A percentile compares a stretch with the other conserved stretches of the same genome.
phyloP scores from a whole-genome alignment of 805 yeast species.

The Teunomyces gatunensis region DNA sequence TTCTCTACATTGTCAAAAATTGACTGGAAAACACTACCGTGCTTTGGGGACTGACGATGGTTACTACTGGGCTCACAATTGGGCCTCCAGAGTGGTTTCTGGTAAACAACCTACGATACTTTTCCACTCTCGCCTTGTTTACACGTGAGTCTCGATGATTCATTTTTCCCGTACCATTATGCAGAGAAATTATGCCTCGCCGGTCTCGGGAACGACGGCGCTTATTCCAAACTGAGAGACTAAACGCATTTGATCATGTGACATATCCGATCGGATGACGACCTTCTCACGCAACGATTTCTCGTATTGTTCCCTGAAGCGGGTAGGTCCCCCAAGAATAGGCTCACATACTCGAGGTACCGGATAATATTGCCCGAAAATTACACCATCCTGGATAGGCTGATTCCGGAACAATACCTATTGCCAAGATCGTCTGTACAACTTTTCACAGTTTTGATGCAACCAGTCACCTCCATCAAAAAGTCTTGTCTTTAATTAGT shows the following conservation, averaged over 20 bases:
- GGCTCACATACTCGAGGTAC: background rate
- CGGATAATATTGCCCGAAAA: background rate
- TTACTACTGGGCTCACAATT: background rate
- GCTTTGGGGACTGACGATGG: background rate
- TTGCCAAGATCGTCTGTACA: background rate
- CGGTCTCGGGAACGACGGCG: background rate
- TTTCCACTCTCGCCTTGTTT: too few relatives aligned
- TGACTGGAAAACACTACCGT: background rate
- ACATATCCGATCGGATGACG: constrained; percentile 1
- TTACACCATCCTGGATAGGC: too few relatives aligned
- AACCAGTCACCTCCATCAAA: background rate
- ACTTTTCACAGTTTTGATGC: background rate
- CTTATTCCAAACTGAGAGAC: background rate
- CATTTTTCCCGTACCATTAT: background rate
- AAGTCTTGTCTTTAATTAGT: too few relatives aligned
- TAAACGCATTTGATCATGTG: background rate
- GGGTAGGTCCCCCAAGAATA: background rate
- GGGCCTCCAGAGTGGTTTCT: background rate
- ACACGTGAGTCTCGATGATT: constrained; percentile 2
- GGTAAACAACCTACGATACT: too few relatives aligned
- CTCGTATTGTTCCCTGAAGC: background rate
- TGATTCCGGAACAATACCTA: too few relatives aligned
- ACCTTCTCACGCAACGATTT: background rate
- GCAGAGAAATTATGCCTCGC: background rate
- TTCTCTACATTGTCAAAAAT: too few relatives aligned